These are phyloP conservation scores for Ligustrum vulgare DNA, from an alignment of 257 asterid genomes.

Conservation along the genomic window DNA sequence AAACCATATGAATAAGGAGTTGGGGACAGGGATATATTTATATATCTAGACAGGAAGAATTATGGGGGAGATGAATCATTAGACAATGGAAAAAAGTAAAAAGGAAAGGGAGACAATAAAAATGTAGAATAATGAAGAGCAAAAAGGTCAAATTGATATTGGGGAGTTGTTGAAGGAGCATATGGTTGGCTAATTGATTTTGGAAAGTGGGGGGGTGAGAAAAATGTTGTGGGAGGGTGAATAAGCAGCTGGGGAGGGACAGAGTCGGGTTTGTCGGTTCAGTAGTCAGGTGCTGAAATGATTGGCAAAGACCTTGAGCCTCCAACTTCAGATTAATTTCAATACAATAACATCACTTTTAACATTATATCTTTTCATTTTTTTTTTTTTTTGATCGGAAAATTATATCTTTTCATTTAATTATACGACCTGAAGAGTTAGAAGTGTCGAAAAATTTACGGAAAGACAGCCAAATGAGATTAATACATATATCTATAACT, in stretches of 20 bases:
- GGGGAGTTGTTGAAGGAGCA: too few species aligned
- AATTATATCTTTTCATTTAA: too few species aligned
- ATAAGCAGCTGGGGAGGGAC: slow-evolving; percentile 30
- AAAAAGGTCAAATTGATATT: too few species aligned
- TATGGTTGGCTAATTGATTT: not conserved
- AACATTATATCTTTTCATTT: too few species aligned
- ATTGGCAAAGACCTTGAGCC: slow-evolving; percentile 54
- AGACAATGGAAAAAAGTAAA: slow-evolving; percentile 34
- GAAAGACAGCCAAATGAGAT: too few species aligned
- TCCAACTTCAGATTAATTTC: slow-evolving; percentile 23
- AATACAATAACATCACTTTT: too few species aligned
- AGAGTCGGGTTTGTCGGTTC: slow-evolving; percentile 44
- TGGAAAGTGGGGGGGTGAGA: not conserved
- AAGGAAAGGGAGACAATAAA: slow-evolving; percentile 24
- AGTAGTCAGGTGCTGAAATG: slow-evolving; percentile 56
- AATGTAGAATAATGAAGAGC: slow-evolving; percentile 21
- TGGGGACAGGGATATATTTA: slow-evolving; percentile 4
- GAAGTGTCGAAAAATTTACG: too few species aligned
- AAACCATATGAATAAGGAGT: not conserved
- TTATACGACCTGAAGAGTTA: too few species aligned
- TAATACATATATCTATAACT: too few species aligned
- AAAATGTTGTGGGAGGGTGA: slow-evolving; percentile 25
- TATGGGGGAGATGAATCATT: slow-evolving; percentile 6
- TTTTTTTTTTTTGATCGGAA: too few species aligned
- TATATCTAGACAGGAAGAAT: slow-evolving; percentile 23